These are phyloP conservation scores for Albatrellus sp. DNA, from an alignment of 1,284 basidiomycete genomes.

Conservation along the genomic window DNA sequence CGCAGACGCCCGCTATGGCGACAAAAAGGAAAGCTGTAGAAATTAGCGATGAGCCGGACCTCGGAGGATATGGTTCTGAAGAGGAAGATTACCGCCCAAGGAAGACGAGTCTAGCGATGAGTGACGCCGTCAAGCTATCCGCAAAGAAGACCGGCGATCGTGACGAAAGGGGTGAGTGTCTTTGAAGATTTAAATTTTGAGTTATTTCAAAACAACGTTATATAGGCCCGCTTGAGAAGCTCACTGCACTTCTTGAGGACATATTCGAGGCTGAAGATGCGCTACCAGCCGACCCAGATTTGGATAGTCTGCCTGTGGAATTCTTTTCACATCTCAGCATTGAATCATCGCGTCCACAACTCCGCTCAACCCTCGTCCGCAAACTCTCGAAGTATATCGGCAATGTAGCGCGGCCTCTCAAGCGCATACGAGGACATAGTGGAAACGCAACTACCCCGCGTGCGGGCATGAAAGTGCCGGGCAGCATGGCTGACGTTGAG, in stretches of 20 bases:
- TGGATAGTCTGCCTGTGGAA: constrained; percentile 41
- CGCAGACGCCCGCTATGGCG: constrained; percentile 14
- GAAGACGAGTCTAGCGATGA: constrained; percentile 14
- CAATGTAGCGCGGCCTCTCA: constrained; percentile 51
- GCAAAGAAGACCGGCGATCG: constrained; percentile 56
- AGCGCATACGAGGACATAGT: constrained; percentile 37
- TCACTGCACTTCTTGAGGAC: constrained; percentile 65
- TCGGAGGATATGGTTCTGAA: constrained; percentile 49
- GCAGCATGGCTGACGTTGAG: constrained; percentile 53
- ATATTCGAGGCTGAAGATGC: constrained; percentile 84
- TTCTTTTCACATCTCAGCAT: constrained; percentile 56
- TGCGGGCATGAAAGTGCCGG: constrained; percentile 22
- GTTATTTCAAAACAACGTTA: constrained; percentile 5
- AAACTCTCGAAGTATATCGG: constrained; percentile 60
- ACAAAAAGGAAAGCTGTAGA: constrained; percentile 15
- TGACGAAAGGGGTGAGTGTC: constrained; percentile 52
- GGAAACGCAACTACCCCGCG: constrained; percentile 27
- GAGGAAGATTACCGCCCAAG: constrained; percentile 27
- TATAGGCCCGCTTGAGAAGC: constrained; percentile 62
- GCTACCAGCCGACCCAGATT: constrained; percentile 51
- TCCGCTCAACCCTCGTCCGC: constrained; percentile 46
- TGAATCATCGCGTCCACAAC: constrained; percentile 44
- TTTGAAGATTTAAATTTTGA: background rate
- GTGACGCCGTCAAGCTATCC: constrained; percentile 30
- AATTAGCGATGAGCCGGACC: constrained; percentile 28